These are phyloP conservation scores for Candida tetrigidarum DNA, from an alignment of 1,139 yeast species.

Conservation along the genomic window DNA sequence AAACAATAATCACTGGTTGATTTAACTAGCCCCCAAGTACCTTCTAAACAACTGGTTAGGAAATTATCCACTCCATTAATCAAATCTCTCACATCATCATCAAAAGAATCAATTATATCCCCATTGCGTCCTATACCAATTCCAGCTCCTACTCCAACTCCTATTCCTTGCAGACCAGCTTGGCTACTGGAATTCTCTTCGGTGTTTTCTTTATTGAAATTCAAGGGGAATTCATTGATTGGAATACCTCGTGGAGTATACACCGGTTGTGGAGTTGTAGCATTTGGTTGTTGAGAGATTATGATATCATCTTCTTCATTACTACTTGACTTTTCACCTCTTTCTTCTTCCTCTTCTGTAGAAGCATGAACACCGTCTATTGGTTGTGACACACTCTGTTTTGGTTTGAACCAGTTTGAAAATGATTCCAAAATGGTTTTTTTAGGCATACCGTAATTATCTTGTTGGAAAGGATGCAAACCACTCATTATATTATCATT, in stretches of 20 bases:
- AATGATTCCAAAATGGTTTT: slow-evolving; percentile 13
- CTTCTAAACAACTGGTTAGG: slow-evolving; percentile 17
- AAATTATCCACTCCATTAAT: slow-evolving; percentile 20
- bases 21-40: slow-evolving; percentile 13
- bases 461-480: slow-evolving; percentile 43
- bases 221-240: slow-evolving; percentile 25
- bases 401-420: slow-evolving; percentile 17
- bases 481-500: slow-evolving; percentile 39
- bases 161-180: no score
- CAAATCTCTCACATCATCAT: slow-evolving; percentile 21
- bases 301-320: slow-evolving; percentile 4
- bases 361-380: no score
- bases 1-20: slow-evolving; percentile 11
- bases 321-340: slow-evolving; percentile 1
- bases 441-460: slow-evolving; percentile 16
- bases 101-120: slow-evolving; percentile 22
- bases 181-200: slow-evolving; percentile 14
- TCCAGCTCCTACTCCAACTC: no score
- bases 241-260: slow-evolving; percentile 34
- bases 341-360: not conserved
- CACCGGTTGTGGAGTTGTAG: slow-evolving; percentile 15
- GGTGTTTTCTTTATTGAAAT: slow-evolving; percentile 18
- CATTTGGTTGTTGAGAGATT: slow-evolving; percentile 11
- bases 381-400: no score
- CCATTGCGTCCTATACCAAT: slow-evolving; percentile 5